These are phyloP conservation scores for Komagataella pseudopastoris DNA, from an alignment of 805 yeast species.

Conservation along the genomic window DNA sequence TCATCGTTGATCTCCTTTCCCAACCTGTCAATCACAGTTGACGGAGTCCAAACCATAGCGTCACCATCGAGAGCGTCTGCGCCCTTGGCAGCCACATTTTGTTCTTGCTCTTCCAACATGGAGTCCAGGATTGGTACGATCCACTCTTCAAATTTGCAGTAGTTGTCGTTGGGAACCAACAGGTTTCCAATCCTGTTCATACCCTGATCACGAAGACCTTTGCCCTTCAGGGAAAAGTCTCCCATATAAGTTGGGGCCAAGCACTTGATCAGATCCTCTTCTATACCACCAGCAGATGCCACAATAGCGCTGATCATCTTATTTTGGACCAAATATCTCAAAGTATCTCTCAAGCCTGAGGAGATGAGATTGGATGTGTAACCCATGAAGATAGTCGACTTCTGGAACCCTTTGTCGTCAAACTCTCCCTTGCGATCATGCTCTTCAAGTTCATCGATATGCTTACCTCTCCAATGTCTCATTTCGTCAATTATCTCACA, in stretches of 20 bases:
- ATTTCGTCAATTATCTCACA: conserved; percentile 87
- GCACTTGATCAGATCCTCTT: conserved; percentile 93
- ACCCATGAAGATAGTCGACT: conserved; percentile 88
- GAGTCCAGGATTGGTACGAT: conserved; percentile 85
- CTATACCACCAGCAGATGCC: conserved; percentile 97
- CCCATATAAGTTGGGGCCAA: conserved; percentile 95
- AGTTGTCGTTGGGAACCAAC: conserved; percentile 94
- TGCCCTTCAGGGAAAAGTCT: conserved; percentile 75
- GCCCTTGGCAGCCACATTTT: conserved; percentile 39
- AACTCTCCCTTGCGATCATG: conserved; percentile 63
- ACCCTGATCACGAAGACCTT: conserved; percentile 80
- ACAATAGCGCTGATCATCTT: conserved; percentile 92
- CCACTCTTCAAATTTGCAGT: conserved; percentile 98
- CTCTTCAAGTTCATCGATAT: conserved; percentile 52
- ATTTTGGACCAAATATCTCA: conserved; percentile 81
- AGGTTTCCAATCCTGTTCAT: conserved; percentile 96
- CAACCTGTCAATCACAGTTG: conserved; percentile 78
- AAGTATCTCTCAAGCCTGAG: conserved; percentile 85
- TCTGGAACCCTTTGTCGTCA: conserved; percentile 67
- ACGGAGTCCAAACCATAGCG: conserved; percentile 84
- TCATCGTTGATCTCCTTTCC: conserved; percentile 96
- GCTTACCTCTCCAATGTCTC: conserved; percentile 89
- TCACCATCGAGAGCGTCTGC: conserved; percentile 49
- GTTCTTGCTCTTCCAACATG: conserved; percentile 82
- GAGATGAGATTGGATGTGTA: conserved; percentile 93